Evolutionary conservation across 768 basidiomycete species (phyloP).

Genomic region (Naematelia aurantialba): DNA sequence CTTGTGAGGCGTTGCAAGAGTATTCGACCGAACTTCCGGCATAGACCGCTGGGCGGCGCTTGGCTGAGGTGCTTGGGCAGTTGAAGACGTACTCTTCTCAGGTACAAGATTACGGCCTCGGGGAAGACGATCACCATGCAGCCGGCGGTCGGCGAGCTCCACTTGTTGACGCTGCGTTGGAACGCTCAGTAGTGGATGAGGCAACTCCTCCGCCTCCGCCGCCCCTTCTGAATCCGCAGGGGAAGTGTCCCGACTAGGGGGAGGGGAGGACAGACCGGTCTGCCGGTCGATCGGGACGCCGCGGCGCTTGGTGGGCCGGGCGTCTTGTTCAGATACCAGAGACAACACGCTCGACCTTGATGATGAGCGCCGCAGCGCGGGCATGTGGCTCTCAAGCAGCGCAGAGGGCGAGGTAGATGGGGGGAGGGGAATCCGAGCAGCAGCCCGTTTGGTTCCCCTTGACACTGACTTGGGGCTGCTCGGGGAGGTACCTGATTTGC

Average conservation of each 20-base stretch:
- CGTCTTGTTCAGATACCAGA: conserved; percentile 24
- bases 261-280: conserved; percentile 31
- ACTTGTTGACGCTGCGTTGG: too few relatives aligned
- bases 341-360: conserved; percentile 21
- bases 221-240: background rate
- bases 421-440: conserved; percentile 9
- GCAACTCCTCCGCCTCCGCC: conserved; percentile 2
- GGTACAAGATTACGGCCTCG: background rate
- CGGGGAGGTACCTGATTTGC: background rate
- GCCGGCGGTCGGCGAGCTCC: too few relatives aligned
- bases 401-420: background rate
- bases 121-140: too few relatives aligned
- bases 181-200: background rate
- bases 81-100: background rate
- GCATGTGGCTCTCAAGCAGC: background rate
- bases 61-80: background rate
- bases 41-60: background rate
- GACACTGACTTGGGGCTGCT: background rate
- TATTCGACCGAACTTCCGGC: background rate
- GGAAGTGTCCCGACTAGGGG: conserved; percentile 28
- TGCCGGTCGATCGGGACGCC: conserved; percentile 8
- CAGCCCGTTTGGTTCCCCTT: conserved; percentile 36
- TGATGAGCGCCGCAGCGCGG: conserved; percentile 5
- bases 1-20: background rate
- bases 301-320: conserved; percentile 25